Base-by-base conservation (phyloP, 2,329 filamentous ascomycete genomes). In the Paraphaeosphaeria minitans region DNA sequence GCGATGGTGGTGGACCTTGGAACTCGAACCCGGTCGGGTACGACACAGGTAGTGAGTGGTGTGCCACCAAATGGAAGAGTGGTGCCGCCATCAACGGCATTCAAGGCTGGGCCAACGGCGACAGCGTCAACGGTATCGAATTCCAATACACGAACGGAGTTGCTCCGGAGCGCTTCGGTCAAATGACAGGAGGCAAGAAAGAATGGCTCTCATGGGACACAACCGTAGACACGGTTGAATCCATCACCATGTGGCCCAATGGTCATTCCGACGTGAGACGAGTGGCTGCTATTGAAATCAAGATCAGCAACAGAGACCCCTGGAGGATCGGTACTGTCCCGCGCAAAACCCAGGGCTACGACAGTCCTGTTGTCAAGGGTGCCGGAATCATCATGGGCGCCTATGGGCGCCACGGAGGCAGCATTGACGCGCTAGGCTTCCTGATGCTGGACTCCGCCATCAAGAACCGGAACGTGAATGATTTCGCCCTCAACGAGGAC, bases 81-180 rank as follows among this genome's bases (percentile, higher is more conserved):
- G 53, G 53, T 45, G 53, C 31, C 19, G 53, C 53, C 24, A 55
- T 55, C 37, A 55, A 55, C 27, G 53, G 53, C 21, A 22, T 55
- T 9, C 53, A 55, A 14, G 53, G 42, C 14, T 55, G 53, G 53
- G 35, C 35, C 33, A 55, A 55, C 22, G 53, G 53, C 19, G 53
- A 55, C 53, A 55, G 53, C 33, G 24, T 55, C 24, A 55, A 55
- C 21, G 53, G 43, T 42, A 29, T 55, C 21, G 53, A 55, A 29
- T 55, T 55, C 33, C 53, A 55, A 49, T 55, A 55, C 33, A 55
- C 53, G 35, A 48, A 55, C 33, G 53, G 53, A 45, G 53, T 31
- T 24, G 31, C 53, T 49, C 53, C 53, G 4, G 43, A 55, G 10
- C 24, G 43, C 4, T 49, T 29, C 13, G 53, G 53, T 41, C 31